phyloP scores from a whole-genome alignment of 2,329 filamentous ascomycete genomes.

The Pseudohalonectria lignicola region DNA sequence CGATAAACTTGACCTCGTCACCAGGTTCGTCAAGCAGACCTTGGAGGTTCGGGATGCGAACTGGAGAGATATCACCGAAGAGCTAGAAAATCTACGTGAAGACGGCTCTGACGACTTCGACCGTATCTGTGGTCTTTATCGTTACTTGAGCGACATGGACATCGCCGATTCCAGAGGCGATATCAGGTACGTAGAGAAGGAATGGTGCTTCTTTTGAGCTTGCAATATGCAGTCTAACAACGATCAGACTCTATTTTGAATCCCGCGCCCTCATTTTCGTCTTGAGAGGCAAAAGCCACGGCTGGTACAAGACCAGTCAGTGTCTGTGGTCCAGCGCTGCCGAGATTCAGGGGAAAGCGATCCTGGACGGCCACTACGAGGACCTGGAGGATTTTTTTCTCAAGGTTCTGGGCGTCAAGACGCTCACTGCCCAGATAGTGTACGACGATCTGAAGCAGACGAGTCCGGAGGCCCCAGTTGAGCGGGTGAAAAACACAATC shows the following conservation, averaged over 20 bases:
- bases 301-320: conserved; percentile 3
- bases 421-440: conserved; percentile 17
- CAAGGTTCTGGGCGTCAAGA: conserved; percentile 14
- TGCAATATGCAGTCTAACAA: not conserved
- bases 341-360: conserved; percentile 3
- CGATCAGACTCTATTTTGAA: conserved; percentile 4
- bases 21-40: conserved; percentile 4
- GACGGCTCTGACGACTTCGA: not conserved
- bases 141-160: not conserved
- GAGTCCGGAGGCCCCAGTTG: conserved; percentile 2
- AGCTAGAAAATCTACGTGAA: conserved; percentile 1
- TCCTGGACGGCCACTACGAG: conserved; percentile 6
- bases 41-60: conserved; percentile 4
- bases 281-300: not conserved
- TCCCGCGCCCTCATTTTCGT: conserved; percentile 5
- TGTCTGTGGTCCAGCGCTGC: conserved; percentile 8
- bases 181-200: too few species aligned
- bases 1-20: not conserved
- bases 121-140: not conserved
- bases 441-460: conserved; percentile 17
- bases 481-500: conserved; percentile 18
- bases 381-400: conserved; percentile 8
- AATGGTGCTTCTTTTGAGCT: too few species aligned
- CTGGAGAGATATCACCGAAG: not conserved
- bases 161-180: too few species aligned